Evolutionary conservation across 169 alveolate genomes (phyloP).

Genomic region (Cryptosporidium viatorum): DNA sequence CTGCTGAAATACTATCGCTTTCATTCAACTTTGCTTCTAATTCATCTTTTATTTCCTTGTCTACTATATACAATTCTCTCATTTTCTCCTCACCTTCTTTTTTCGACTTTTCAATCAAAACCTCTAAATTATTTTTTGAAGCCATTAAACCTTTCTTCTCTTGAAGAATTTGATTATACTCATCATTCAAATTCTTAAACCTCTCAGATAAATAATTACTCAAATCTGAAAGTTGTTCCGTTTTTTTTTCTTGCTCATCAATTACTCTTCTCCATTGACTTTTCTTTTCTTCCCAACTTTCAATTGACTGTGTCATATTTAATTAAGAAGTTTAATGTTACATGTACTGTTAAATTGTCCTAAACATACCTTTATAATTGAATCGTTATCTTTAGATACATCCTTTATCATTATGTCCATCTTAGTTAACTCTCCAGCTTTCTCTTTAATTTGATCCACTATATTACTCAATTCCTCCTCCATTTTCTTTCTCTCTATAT

Average conservation of each 20-base stretch:
- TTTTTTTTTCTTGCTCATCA: constrained; percentile 37
- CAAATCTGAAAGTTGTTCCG: constrained; percentile 38
- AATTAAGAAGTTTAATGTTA: background rate
- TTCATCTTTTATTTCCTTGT: constrained; percentile 35
- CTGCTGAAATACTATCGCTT: background rate
- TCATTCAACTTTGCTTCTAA: constrained; percentile 19
- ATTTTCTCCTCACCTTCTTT: constrained; percentile 67
- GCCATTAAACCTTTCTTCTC: constrained; percentile 29
- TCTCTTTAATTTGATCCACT: background rate
- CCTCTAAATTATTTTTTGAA: constrained; percentile 52
- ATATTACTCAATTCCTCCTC: constrained; percentile 3
- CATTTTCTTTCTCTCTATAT: background rate
- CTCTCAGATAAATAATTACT: constrained; percentile 26
- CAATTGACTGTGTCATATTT: background rate
- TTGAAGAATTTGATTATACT: constrained; percentile 22
- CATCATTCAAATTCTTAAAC: constrained; percentile 26
- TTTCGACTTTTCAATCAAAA: constrained; percentile 42
- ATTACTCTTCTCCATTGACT: background rate
- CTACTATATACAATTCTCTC: constrained; percentile 15
- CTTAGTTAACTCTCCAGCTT: background rate
- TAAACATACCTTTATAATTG: constrained; percentile 34
- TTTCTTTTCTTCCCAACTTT: constrained; percentile 23
- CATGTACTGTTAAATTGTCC: background rate
- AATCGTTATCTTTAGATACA: constrained; percentile 10
- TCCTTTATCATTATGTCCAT: background rate